Base-by-base conservation (phyloP, 371 early-diverging fungal genomes). In the Mortierella sp. region DNA sequence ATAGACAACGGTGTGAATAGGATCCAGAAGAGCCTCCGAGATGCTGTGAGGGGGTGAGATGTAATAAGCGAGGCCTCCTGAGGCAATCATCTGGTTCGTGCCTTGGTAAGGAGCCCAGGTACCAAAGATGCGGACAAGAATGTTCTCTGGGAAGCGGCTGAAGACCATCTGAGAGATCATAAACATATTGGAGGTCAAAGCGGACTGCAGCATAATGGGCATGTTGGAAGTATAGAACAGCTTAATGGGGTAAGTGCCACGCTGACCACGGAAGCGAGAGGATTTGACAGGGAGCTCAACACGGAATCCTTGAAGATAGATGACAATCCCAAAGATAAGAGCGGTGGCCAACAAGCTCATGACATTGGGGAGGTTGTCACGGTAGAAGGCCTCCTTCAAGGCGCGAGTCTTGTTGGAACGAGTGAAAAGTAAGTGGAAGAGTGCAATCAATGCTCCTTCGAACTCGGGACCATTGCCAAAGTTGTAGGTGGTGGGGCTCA, bases 221-320 rank as follows among this genome's bases (percentile, higher is more conserved):
- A 98, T 99, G 90, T 97, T 99, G 80, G 99, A 98, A 49, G 99
- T 98, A 90, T 99, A 99, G 86, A 99, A 98, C 62, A 99, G 89
- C 90, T 67, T 59, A 18, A 45, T 67, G 59, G 99, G 99, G 90
- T 97, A 99, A 68, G 94, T 92, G 28, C 97, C 98, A 77, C 95
- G 95, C 85, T 98, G 98, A 62, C 99, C 99, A 87, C 98, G 96
- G 80, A 96, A 91, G 66, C 95, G 93, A 79, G 94, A 95, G 37
- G 98, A 98, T 86, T 98, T 98, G 86, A 99, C 95, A 59, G 99
- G 99, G 68, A 99, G 92, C 86, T 99, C 99, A 68, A 99, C 96
- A 75, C 99, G 94, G 95, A 99, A 97, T 57, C 99, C 99, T 89
- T 99, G 99, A 61, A 99, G 90, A 85, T 99, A 99, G 77, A 99